These are phyloP conservation scores for Phoma sp. DNA, from an alignment of 2,329 filamentous ascomycete species.

Conservation along the genomic window DNA sequence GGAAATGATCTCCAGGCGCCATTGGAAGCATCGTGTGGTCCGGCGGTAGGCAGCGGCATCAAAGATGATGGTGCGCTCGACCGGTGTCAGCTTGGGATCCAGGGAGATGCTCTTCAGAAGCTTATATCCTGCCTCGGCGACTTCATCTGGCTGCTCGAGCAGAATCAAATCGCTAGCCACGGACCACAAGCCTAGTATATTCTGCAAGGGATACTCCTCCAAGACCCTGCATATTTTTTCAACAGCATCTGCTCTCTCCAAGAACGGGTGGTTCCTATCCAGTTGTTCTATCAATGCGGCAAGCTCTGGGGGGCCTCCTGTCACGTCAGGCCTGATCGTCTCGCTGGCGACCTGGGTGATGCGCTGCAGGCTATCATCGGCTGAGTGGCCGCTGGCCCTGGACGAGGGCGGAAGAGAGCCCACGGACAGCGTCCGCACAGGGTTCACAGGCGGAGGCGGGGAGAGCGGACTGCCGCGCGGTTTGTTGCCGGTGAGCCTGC, in stretches of 20 bases:
- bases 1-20: slow-evolving; percentile 43
- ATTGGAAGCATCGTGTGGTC: slow-evolving; percentile 37
- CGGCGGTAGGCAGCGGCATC: slow-evolving; percentile 40
- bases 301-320: slow-evolving; percentile 48
- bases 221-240: slow-evolving; percentile 44
- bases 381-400: slow-evolving; percentile 29
- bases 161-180: slow-evolving; percentile 46
- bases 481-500: slow-evolving; percentile 44
- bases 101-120: slow-evolving; percentile 44
- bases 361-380: slow-evolving; percentile 37
- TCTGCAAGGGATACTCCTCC: slow-evolving; percentile 43
- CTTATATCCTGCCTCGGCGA: slow-evolving; percentile 41
- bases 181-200: slow-evolving; percentile 47
- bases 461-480: slow-evolving; percentile 43
- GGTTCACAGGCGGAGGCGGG: slow-evolving; percentile 39
- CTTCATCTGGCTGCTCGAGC: slow-evolving; percentile 41
- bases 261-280: slow-evolving; percentile 28
- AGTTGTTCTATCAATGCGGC: slow-evolving; percentile 40
- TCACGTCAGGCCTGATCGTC: slow-evolving; percentile 25
- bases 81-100: slow-evolving; percentile 39
- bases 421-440: slow-evolving; percentile 39
- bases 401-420: slow-evolving; percentile 28
- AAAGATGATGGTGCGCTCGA: slow-evolving; percentile 49
- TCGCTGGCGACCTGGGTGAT: slow-evolving; percentile 31
- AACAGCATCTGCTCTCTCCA: slow-evolving; percentile 40